These are phyloP conservation scores for Tylopilus intermedius DNA, from an alignment of 768 basidiomycete species.

Conservation along the genomic window DNA sequence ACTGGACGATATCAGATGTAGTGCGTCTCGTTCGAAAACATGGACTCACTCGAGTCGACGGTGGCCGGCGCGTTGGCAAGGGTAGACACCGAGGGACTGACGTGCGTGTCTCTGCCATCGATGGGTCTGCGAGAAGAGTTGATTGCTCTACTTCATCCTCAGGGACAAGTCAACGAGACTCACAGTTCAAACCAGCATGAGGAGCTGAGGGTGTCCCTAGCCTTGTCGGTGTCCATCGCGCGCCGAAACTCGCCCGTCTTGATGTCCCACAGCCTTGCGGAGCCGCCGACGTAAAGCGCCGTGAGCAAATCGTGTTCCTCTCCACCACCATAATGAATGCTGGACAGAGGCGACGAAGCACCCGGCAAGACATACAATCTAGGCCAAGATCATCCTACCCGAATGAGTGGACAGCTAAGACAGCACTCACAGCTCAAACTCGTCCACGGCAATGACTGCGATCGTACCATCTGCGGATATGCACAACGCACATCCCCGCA, in stretches of 20 bases:
- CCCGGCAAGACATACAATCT: conserved; percentile 84
- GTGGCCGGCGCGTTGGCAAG: conserved; percentile 17
- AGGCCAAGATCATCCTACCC: neutral
- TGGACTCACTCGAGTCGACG: conserved; percentile 22
- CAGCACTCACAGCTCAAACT: conserved; percentile 67
- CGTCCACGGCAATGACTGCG: conserved; percentile 69
- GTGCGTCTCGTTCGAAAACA: conserved; percentile 10
- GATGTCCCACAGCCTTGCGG: conserved; percentile 84
- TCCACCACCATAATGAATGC: conserved; percentile 56
- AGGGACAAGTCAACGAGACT: conserved; percentile 6
- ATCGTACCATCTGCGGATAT: conserved; percentile 77
- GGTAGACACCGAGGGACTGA: conserved; percentile 23
- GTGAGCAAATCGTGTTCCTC: conserved; percentile 56
- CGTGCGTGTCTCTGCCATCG: conserved; percentile 23
- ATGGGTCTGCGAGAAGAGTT: conserved; percentile 18
- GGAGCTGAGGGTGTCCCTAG: conserved; percentile 64
- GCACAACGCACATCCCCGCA: conserved; percentile 68
- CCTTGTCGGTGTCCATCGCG: conserved; percentile 73
- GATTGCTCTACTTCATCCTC: neutral
- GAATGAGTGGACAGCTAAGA: neutral
- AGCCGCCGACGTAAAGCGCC: conserved; percentile 68
- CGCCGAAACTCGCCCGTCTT: conserved; percentile 80
- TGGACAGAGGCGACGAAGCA: conserved; percentile 57
- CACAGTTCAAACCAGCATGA: conserved; percentile 77
- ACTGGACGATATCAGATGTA: conserved; percentile 33